Evolutionary conservation across 305 asterid species (phyloP), one percentile per base, ranked within the genome.

Genomic region (Rubia peregrina): DNA sequence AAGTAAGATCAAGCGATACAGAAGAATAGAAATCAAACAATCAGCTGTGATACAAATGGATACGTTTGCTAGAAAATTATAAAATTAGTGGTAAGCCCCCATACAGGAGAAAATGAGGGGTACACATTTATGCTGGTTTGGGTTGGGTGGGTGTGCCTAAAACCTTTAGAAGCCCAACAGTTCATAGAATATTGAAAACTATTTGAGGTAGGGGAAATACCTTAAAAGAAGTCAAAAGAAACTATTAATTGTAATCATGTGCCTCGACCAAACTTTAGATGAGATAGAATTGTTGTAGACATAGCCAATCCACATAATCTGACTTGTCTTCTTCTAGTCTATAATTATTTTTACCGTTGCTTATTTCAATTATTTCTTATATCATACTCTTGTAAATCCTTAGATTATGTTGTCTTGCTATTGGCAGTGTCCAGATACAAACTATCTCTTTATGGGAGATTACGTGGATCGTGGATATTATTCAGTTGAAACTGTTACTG

Each of bases 381-480:
- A 3, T 38, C 51, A 3, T 40, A 38, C 44, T 21, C 48, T 38
- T 57, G 12, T 57, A 60, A 26, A 30, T 9, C 41, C 41, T 2
- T 42, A 9, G 3, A 7, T 4, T 2, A 41, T 17, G 16, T 22
- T 36, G 42, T 33, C 40, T 38, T 38, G 11, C 21, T 17, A n/a
- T 79, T 84, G 80, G 68, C 90, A 88, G 95, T 90, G 95, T 57
- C 96, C 96, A 21, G 96, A 90, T 84, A 90, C 96, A 67, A 89
- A 89, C 80, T 89, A 89, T 78, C 90, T 89, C 49, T 89, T 89
- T 69, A 89, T 89, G 96, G 96, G 96, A 76, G 96, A 90, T 80
- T 90, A 90, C 74, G 96, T 90, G 70, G 96, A 90, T 77, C 92
- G 95, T 78, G 96, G 96, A 60, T 90, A 90, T 73, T 90, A 90